Percentiles rank a stretch among this genome's conserved stretches.
phyloP scores from a whole-genome alignment of 192 early-diverging fungal species.

The Spizellomyces punctatus region DNA sequence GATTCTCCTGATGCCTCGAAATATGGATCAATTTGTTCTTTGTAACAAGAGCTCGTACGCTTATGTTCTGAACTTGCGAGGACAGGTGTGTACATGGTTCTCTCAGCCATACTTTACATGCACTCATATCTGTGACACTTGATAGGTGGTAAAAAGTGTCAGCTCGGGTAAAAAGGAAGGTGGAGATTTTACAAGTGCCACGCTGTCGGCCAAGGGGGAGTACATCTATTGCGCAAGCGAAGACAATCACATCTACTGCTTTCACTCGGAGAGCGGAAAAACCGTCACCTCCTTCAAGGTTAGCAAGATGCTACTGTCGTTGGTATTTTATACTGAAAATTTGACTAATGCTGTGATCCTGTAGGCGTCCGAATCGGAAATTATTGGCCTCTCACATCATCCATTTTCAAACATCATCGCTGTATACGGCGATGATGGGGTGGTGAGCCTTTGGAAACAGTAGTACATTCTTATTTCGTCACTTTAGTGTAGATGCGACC shows the following conservation, averaged over 20 bases:
- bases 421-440: slow-evolving; percentile 65
- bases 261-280: slow-evolving; percentile 64
- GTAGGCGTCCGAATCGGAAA: slow-evolving; percentile 64
- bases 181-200: slow-evolving; percentile 56
- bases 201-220: slow-evolving; percentile 77
- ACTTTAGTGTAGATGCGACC: too few relatives aligned
- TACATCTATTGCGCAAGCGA: slow-evolving; percentile 79
- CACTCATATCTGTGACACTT: not conserved
- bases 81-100: slow-evolving; percentile 39
- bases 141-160: not conserved
- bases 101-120: not conserved
- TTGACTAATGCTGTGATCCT: not conserved
- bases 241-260: slow-evolving; percentile 68
- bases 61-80: slow-evolving; percentile 69
- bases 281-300: slow-evolving; percentile 51
- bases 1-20: slow-evolving; percentile 66
- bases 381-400: slow-evolving; percentile 79
- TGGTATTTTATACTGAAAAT: not conserved
- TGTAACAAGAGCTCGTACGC: slow-evolving; percentile 77
- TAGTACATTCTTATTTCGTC: not conserved
- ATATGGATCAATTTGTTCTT: slow-evolving; percentile 69
- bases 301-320: slow-evolving; percentile 10
- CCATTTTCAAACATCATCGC: slow-evolving; percentile 83
- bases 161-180: not conserved
- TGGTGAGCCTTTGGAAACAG: slow-evolving; percentile 32